phyloP scores from a whole-genome alignment of 2,329 filamentous ascomycete species.

The Davidsoniella neocaledoniae region DNA sequence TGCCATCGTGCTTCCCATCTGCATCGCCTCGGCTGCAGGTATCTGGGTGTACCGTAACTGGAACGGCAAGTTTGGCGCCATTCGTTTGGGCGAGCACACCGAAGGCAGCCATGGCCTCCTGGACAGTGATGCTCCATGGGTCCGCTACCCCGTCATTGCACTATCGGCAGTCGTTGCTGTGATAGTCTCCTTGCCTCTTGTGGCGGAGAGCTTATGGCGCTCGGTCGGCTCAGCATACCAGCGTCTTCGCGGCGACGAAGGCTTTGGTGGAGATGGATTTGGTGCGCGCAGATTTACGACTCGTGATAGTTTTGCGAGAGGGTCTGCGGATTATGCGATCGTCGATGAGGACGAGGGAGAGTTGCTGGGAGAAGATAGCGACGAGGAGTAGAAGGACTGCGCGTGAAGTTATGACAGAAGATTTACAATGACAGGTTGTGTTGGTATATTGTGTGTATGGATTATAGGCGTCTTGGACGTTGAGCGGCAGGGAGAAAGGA shows the following conservation, averaged over 20 bases:
- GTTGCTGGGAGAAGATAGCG: constrained; percentile 79
- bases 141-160: constrained; percentile 67
- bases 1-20: constrained; percentile 61
- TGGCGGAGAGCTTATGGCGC: constrained; percentile 59
- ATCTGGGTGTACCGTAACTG: constrained; percentile 78
- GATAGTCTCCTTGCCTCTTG: constrained; percentile 47
- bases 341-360: constrained; percentile 93
- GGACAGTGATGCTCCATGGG: constrained; percentile 56
- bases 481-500: too few species aligned
- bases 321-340: constrained; percentile 70
- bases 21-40: constrained; percentile 52
- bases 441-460: too few species aligned
- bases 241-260: constrained; percentile 30
- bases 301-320: constrained; percentile 72
- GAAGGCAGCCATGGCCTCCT: constrained; percentile 55
- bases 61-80: constrained; percentile 80
- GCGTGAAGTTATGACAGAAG: not conserved
- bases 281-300: constrained; percentile 64
- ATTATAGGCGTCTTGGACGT: too few species aligned
- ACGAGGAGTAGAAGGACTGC: constrained; percentile 48
- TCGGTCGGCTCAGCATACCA: constrained; percentile 35
- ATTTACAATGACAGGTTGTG: too few species aligned
- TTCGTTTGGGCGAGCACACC: constrained; percentile 64
- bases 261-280: constrained; percentile 24
- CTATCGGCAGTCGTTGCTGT: constrained; percentile 48